phyloP scores from a whole-genome alignment of 768 basidiomycete species.

The Suillus clintonianus region DNA sequence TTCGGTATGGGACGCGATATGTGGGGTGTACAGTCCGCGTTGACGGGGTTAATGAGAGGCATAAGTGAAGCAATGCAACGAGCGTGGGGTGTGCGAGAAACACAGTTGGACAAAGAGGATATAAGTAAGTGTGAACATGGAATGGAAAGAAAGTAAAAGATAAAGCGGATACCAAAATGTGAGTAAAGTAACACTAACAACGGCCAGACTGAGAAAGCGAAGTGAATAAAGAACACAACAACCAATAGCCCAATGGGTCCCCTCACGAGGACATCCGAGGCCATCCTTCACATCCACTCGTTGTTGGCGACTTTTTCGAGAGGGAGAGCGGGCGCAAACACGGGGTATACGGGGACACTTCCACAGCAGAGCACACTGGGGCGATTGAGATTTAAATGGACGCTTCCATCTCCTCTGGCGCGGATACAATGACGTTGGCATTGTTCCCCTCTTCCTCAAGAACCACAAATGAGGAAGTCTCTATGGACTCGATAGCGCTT shows the following conservation, averaged over 20 bases:
- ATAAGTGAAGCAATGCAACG: conserved; percentile 37
- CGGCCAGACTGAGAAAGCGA: conserved; percentile 28
- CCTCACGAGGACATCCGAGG: conserved; percentile 23
- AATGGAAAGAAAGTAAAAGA: conserved; percentile 36
- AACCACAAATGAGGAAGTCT: not conserved
- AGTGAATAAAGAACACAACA: conserved; percentile 56
- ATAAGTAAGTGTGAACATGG: conserved; percentile 32
- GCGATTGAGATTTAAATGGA: not conserved
- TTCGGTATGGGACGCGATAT: conserved; percentile 7
- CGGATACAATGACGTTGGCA: not conserved
- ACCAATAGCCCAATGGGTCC: conserved; percentile 59
- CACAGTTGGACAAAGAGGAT: conserved; percentile 22
- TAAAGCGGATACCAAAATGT: conserved; percentile 31
- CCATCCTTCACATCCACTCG: conserved; percentile 25
- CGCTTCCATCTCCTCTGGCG: not conserved
- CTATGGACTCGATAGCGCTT: not conserved
- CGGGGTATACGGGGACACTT: not conserved
- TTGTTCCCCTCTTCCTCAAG: not conserved
- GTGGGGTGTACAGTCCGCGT: conserved; percentile 16
- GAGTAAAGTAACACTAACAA: conserved; percentile 28
- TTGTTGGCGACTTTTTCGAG: conserved; percentile 1
- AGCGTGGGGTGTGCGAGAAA: conserved; percentile 24
- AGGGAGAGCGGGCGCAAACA: not conserved
- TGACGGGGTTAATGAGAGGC: conserved; percentile 31
- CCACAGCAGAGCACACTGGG: not conserved